These are phyloP conservation scores for Scedosporium boydii DNA, from an alignment of 2,329 filamentous ascomycete species.

Conservation along the genomic window DNA sequence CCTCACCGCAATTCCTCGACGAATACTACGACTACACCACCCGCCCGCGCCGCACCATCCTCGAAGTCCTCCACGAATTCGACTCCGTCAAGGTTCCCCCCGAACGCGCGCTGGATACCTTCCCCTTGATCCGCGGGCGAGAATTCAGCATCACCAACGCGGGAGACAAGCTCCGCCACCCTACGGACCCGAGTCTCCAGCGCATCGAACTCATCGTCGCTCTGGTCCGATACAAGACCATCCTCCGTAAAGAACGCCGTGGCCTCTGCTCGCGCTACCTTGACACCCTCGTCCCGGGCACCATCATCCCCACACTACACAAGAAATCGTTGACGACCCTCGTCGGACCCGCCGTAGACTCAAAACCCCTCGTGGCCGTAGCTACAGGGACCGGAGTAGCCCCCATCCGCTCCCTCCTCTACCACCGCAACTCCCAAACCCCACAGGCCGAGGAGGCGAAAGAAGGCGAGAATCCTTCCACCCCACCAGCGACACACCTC, in stretches of 20 bases:
- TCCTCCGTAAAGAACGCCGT: conserved; percentile 73
- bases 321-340: conserved; percentile 35
- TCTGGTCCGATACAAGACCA: conserved; percentile 83
- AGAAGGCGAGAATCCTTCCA: neutral
- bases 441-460: conserved; percentile 3
- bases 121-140: conserved; percentile 77
- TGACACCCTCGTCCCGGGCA: conserved; percentile 46
- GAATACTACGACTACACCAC: conserved; percentile 96
- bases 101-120: conserved; percentile 58
- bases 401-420: conserved; percentile 72
- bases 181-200: conserved; percentile 19
- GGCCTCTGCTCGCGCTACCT: conserved; percentile 90
- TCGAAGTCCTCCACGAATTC: conserved; percentile 91
- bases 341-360: conserved; percentile 24
- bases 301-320: conserved; percentile 39
- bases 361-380: conserved; percentile 61
- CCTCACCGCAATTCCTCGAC: conserved; percentile 67
- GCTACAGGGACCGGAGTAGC: conserved; percentile 83
- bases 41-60: conserved; percentile 76
- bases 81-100: conserved; percentile 73
- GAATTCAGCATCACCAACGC: conserved; percentile 67
- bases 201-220: conserved; percentile 69
- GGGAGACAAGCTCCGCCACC: conserved; percentile 6
- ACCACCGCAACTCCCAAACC: conserved; percentile 52
- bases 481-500: conserved; percentile 35